phyloP scores from a whole-genome alignment of 106 monocot genomes.

The Dioscorea dumetorum region DNA sequence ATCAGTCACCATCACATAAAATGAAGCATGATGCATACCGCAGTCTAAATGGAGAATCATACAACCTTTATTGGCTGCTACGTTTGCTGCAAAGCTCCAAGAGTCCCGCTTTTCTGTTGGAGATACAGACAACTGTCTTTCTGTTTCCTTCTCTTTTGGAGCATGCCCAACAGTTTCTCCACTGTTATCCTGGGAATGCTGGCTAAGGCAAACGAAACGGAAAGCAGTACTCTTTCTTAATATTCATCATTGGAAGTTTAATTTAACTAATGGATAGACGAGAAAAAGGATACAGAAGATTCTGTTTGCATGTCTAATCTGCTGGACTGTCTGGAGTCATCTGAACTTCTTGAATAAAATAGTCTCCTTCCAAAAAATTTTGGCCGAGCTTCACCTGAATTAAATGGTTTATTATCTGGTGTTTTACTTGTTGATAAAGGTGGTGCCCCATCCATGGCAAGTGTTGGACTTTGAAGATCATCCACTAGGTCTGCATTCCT shows the following conservation, averaged over 20 bases:
- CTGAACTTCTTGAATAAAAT: constrained; percentile 13
- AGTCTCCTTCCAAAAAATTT: neutral
- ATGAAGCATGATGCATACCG: too few species aligned
- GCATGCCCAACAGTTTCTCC: constrained; percentile 8
- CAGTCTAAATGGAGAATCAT: too few species aligned
- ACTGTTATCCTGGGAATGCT: constrained; percentile 31
- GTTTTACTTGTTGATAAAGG: constrained; percentile 18
- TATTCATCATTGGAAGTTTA: neutral
- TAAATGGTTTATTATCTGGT: constrained; percentile 11
- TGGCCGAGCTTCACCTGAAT: constrained; percentile 4
- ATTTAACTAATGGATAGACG: neutral
- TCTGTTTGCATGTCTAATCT: constrained; percentile 27
- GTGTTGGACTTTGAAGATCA: constrained; percentile 61
- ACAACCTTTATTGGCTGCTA: constrained; percentile 23
- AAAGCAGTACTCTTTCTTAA: neutral
- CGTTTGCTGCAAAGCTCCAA: constrained; percentile 18
- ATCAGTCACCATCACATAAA: too few species aligned
- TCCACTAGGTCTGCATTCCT: constrained; percentile 9
- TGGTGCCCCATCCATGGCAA: constrained; percentile 38
- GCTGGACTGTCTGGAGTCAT: constrained; percentile 16
- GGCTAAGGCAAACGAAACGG: constrained; percentile 20
- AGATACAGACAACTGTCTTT: constrained; percentile 22
- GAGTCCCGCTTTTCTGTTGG: constrained; percentile 14
- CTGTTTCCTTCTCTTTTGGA: constrained; percentile 10
- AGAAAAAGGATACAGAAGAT: constrained; percentile 61